Evolutionary conservation across 306 rosid species (phyloP).

Genomic region (Vachellia collinsii): DNA sequence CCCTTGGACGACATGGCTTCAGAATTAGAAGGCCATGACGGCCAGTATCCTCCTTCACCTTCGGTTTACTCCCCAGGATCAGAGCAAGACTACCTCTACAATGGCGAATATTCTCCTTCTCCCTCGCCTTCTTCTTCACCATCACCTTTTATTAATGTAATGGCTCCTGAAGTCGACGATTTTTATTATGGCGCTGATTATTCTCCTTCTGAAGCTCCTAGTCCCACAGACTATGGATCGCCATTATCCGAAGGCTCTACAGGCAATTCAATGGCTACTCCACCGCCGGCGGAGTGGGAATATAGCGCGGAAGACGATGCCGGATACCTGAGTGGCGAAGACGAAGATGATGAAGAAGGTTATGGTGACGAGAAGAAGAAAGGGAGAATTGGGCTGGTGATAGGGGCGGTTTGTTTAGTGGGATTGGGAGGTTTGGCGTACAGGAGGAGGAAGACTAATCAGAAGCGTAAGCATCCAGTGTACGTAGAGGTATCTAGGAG

Average conservation of each 20-base stretch:
- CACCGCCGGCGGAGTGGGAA: slow-evolving; percentile 23
- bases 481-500: slow-evolving; percentile 2
- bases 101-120: slow-evolving; percentile 5
- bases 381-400: not conserved
- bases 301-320: slow-evolving; percentile 36
- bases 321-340: not conserved
- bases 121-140: slow-evolving; percentile 20
- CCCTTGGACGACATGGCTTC: not conserved
- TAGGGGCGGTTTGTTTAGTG: slow-evolving; percentile 37
- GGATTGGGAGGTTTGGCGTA: slow-evolving; percentile 45
- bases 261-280: not conserved
- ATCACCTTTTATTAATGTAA: not conserved
- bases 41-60: not conserved
- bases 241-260: no score
- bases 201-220: slow-evolving; percentile 24
- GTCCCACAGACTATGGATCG: slow-evolving; percentile 8
- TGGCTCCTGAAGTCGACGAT: slow-evolving; percentile 30
- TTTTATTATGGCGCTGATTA: not conserved
- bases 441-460: slow-evolving; percentile 19
- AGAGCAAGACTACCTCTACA: not conserved
- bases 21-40: not conserved
- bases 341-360: not conserved
- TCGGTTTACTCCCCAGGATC: not conserved
- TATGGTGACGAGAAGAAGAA: not conserved
- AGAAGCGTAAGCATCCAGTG: not conserved